These are phyloP conservation scores for Ustilago crameri DNA, from an alignment of 1,284 basidiomycete genomes.

Conservation along the genomic window DNA sequence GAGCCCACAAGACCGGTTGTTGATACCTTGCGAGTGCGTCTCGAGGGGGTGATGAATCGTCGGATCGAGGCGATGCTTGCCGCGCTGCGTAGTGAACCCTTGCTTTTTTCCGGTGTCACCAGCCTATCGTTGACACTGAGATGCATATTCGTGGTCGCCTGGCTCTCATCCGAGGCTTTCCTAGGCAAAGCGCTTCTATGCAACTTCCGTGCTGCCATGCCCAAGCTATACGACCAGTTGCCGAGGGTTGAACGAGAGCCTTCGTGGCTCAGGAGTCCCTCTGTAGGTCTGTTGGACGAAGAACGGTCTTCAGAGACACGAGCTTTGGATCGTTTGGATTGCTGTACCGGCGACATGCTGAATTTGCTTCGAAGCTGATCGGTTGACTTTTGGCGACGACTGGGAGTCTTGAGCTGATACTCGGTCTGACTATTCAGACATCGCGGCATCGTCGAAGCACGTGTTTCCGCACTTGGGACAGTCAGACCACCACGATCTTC, in stretches of 20 bases:
- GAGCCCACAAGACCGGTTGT: constrained; percentile 9
- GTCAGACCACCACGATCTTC: background rate
- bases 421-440: constrained; percentile 1
- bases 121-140: background rate
- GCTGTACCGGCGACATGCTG: constrained; percentile 47
- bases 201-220: constrained; percentile 24
- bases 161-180: constrained; percentile 22
- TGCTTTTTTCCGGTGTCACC: constrained; percentile 21
- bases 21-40: constrained; percentile 26
- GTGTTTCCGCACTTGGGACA: background rate
- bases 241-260: constrained; percentile 20
- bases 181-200: constrained; percentile 22
- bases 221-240: constrained; percentile 32
- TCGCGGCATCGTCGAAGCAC: constrained; percentile 14
- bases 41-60: constrained; percentile 34
- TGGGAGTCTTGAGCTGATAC: constrained; percentile 20
- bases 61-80: constrained; percentile 30
- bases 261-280: constrained; percentile 18
- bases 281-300: background rate
- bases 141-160: constrained; percentile 5
- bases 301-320: constrained; percentile 19
- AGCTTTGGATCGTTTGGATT: constrained; percentile 26
- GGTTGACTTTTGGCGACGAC: constrained; percentile 9
- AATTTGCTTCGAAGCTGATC: constrained; percentile 45
- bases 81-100: constrained; percentile 13